Evolutionary conservation across 352 stramenopile species (phyloP).

Genomic region (Blastocystis sp.): DNA sequence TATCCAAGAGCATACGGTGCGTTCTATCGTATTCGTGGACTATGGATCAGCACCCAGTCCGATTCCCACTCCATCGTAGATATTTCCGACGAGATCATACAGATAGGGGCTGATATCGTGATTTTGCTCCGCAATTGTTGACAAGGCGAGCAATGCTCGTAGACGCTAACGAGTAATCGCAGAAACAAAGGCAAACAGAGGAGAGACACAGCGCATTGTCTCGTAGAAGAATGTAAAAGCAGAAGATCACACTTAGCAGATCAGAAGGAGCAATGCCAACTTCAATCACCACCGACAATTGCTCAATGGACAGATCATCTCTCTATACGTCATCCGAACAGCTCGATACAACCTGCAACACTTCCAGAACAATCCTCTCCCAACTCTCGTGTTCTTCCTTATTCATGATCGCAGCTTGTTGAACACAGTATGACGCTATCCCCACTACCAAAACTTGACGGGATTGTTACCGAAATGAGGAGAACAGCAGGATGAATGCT

Average conservation of each 20-base stretch:
- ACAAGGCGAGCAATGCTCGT: slow-evolving; percentile 1
- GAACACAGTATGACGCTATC: no score
- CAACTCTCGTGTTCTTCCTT: neutral
- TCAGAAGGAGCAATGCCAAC: neutral
- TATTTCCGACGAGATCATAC: slow-evolving; percentile 18
- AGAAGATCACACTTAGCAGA: neutral
- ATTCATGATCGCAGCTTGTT: neutral
- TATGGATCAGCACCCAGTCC: neutral
- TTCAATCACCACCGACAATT: neutral
- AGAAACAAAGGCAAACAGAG: neutral
- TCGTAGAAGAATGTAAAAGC: slow-evolving; percentile 22
- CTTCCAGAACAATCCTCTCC: neutral
- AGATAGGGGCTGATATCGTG: slow-evolving; percentile 6
- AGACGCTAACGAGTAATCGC: slow-evolving; percentile 11
- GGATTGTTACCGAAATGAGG: no score
- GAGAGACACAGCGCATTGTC: slow-evolving; percentile 45
- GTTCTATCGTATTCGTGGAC: neutral
- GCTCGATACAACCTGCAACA: neutral
- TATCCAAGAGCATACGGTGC: slow-evolving; percentile 23
- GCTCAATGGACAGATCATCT: neutral
- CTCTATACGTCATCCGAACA: neutral
- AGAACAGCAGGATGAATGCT: no score
- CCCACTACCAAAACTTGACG: no score
- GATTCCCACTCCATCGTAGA: slow-evolving; percentile 6
- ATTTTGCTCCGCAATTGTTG: neutral